These are phyloP conservation scores for Aureobasidium vineae DNA, from an alignment of 2,329 filamentous ascomycete genomes.

Conservation along the genomic window DNA sequence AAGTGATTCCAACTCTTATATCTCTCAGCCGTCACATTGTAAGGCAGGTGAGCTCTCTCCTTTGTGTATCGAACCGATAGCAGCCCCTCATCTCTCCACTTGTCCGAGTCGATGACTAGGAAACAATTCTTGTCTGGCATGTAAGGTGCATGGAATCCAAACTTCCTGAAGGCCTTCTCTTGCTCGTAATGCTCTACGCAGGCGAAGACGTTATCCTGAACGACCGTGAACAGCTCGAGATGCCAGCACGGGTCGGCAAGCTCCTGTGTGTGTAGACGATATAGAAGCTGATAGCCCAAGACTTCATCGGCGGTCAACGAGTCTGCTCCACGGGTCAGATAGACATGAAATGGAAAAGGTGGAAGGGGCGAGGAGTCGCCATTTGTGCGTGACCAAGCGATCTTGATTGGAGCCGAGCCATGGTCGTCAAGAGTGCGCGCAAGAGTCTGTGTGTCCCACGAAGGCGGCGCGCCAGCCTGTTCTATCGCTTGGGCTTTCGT, in stretches of 20 bases:
- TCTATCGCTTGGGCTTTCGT: neutral
- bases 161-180: neutral
- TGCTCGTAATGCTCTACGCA: slow-evolving; percentile 4
- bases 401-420: neutral
- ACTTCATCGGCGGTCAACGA: neutral
- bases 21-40: neutral
- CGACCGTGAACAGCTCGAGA: neutral
- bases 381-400: neutral
- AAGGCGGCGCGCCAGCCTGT: neutral
- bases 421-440: neutral
- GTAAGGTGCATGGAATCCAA: neutral
- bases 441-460: neutral
- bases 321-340: neutral
- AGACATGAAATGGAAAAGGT: neutral
- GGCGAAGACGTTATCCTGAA: neutral
- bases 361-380: neutral
- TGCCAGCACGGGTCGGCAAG: slow-evolving; percentile 1
- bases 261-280: neutral
- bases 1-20: neutral
- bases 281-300: neutral
- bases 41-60: neutral
- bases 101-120: neutral
- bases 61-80: neutral
- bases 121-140: slow-evolving; percentile 12
- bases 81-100: neutral